phyloP scores from a whole-genome alignment of 108 stramenopile species.

The Conticribra guillardii region DNA sequence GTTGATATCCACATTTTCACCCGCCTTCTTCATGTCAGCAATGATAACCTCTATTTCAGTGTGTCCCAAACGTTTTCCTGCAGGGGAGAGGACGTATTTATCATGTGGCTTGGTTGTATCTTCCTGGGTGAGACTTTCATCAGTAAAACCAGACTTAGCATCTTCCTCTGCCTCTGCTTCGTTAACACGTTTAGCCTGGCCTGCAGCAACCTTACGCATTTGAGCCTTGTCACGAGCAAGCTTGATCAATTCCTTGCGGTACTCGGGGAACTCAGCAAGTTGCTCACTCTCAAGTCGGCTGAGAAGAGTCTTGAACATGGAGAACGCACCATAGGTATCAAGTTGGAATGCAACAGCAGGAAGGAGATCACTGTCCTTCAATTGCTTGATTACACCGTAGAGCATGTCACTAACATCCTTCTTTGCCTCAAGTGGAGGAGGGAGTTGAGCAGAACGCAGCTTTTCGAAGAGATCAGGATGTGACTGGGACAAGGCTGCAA shows the following conservation, averaged over 20 bases:
- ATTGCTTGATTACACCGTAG: constrained; percentile 82
- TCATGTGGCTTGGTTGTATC: constrained; percentile 97
- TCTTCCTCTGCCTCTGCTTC: constrained; percentile 92
- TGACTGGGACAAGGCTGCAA: constrained; percentile 77
- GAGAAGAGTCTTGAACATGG: constrained; percentile 96
- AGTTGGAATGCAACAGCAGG: constrained; percentile 98
- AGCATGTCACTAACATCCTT: constrained; percentile 85
- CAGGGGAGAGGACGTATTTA: constrained; percentile 92
- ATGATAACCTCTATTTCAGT: constrained; percentile 96
- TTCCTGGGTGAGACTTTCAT: constrained; percentile 84
- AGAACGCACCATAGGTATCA: constrained; percentile 95
- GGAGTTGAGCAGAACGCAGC: constrained; percentile 76
- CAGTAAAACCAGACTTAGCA: constrained; percentile 90
- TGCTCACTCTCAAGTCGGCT: constrained; percentile 90
- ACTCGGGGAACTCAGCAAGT: constrained; percentile 89
- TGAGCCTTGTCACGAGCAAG: constrained; percentile 87
- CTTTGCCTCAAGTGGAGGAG: constrained; percentile 78
- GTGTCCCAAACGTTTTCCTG: constrained; percentile 89
- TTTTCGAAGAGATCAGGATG: constrained; percentile 88
- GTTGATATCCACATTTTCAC: constrained; percentile 87
- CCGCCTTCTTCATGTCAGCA: constrained; percentile 92
- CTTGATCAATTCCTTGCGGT: constrained; percentile 91
- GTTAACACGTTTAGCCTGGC: constrained; percentile 87
- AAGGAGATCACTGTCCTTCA: constrained; percentile 86
- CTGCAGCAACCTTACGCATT: constrained; percentile 90